phyloP scores from a whole-genome alignment of 352 stramenopile genomes.

The Phytophthora hybrid region DNA sequence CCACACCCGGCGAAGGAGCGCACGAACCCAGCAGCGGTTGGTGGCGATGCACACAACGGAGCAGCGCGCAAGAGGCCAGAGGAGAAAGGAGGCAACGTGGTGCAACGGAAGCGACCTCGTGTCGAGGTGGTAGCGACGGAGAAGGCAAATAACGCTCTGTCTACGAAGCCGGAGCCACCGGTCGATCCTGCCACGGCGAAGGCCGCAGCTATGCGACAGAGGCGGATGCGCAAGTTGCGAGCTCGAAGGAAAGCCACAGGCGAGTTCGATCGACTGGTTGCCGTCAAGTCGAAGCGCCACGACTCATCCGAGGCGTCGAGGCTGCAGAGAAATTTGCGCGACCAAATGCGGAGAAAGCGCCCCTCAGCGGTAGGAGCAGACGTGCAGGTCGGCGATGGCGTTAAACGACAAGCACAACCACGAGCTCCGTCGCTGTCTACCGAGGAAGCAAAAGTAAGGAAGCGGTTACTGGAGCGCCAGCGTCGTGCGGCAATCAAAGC shows the following conservation, averaged over 20 bases:
- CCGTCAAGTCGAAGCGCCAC: slow-evolving; percentile 25
- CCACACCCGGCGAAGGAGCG: background rate
- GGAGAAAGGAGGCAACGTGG: background rate
- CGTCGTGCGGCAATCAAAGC: slow-evolving; percentile 8
- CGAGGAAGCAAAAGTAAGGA: slow-evolving; percentile 13
- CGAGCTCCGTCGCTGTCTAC: background rate
- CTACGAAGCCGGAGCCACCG: background rate
- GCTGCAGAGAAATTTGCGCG: slow-evolving; percentile 20
- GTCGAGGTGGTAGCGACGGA: background rate
- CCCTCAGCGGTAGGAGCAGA: background rate
- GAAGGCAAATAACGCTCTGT: background rate
- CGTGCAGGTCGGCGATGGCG: background rate
- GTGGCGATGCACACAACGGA: background rate
- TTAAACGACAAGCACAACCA: background rate
- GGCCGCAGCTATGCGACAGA: slow-evolving; percentile 10
- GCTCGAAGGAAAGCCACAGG: slow-evolving; percentile 27
- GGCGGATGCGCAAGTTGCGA: slow-evolving; percentile 30
- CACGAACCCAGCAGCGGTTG: background rate
- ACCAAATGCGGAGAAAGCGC: slow-evolving; percentile 17
- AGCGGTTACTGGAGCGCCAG: slow-evolving; percentile 4
- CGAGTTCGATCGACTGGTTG: slow-evolving; percentile 15
- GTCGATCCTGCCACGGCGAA: slow-evolving; percentile 10
- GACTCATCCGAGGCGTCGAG: slow-evolving; percentile 5
- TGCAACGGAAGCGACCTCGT: slow-evolving; percentile 16
- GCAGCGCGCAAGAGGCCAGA: background rate